These are phyloP conservation scores for Vanrija sp. DNA, from an alignment of 1,284 basidiomycete genomes.

Conservation along the genomic window DNA sequence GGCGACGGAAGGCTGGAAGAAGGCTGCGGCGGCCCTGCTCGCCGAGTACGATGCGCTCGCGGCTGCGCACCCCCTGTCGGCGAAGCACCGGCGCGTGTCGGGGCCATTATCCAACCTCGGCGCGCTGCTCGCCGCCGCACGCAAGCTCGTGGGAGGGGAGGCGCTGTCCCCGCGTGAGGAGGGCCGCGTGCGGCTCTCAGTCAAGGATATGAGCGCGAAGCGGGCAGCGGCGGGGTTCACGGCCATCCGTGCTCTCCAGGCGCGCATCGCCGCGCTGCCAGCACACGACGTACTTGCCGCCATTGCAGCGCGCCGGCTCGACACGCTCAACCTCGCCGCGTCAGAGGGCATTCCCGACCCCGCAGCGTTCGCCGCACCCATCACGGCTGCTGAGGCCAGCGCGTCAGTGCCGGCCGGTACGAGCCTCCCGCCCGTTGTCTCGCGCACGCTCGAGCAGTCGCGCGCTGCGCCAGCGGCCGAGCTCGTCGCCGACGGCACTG, in stretches of 20 bases:
- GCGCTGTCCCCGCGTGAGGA: neutral
- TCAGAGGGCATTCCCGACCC: neutral
- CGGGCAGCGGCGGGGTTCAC: slow-evolving; percentile 1
- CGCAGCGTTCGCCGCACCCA: neutral
- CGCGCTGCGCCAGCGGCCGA: neutral
- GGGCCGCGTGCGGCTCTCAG: slow-evolving; percentile 1
- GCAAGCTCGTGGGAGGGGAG: neutral
- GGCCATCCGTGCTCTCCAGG: neutral
- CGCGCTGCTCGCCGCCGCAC: slow-evolving; percentile 1
- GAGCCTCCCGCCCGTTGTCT: neutral
- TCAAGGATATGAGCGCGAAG: slow-evolving; percentile 1
- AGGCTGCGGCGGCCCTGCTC: neutral
- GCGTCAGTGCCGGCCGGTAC: neutral
- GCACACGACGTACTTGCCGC: neutral
- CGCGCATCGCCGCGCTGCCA: neutral
- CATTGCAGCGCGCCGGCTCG: neutral
- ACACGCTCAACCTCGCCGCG: neutral
- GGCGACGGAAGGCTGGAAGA: neutral
- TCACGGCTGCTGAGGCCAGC: neutral
- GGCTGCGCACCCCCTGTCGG: neutral
- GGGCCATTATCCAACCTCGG: neutral
- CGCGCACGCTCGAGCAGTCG: neutral
- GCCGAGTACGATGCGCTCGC: neutral
- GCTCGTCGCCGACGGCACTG: neutral
- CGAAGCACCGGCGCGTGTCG: neutral